Evolutionary conservation across 2,329 filamentous ascomycete species (phyloP).

Genomic region (Lasiodiplodia sp.): DNA sequence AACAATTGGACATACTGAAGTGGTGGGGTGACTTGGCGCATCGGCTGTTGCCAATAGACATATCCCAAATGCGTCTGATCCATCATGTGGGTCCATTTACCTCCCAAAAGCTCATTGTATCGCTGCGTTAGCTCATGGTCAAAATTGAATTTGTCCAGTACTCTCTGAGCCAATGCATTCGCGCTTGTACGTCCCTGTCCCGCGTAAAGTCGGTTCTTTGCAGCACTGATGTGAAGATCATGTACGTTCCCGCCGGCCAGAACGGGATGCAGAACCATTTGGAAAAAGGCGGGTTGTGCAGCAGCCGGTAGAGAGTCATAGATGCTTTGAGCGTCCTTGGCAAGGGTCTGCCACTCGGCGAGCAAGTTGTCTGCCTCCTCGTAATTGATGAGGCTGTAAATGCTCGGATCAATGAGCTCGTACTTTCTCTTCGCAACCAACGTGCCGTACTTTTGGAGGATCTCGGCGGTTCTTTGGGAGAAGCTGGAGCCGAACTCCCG

Average conservation of each 20-base stretch:
- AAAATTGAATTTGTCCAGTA: slow-evolving; percentile 46
- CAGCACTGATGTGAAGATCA: slow-evolving; percentile 52
- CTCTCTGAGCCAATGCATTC: slow-evolving; percentile 45
- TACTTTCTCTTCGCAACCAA: slow-evolving; percentile 67
- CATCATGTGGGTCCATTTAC: slow-evolving; percentile 50
- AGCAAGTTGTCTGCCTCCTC: slow-evolving; percentile 67
- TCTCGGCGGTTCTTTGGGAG: slow-evolving; percentile 57
- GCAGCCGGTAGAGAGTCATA: slow-evolving; percentile 61
- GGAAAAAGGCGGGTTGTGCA: slow-evolving; percentile 66
- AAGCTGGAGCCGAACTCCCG: slow-evolving; percentile 63
- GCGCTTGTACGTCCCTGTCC: slow-evolving; percentile 48
- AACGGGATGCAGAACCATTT: slow-evolving; percentile 67
- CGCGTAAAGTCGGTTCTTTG: slow-evolving; percentile 47
- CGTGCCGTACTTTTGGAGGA: slow-evolving; percentile 64
- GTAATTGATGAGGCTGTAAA: slow-evolving; percentile 69
- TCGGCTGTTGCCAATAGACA: slow-evolving; percentile 69
- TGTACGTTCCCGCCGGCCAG: slow-evolving; percentile 65
- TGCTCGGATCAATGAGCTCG: slow-evolving; percentile 65
- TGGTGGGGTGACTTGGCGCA: slow-evolving; percentile 71
- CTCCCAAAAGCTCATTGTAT: slow-evolving; percentile 46
- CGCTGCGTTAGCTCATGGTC: slow-evolving; percentile 46
- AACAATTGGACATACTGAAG: slow-evolving; percentile 66
- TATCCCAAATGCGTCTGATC: slow-evolving; percentile 51
- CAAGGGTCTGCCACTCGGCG: slow-evolving; percentile 62
- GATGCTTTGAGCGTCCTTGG: slow-evolving; percentile 61